Percentiles rank a stretch among this genome's conserved stretches.
phyloP scores from a whole-genome alignment of 768 basidiomycete species.

The Lactifluus subvellereus region DNA sequence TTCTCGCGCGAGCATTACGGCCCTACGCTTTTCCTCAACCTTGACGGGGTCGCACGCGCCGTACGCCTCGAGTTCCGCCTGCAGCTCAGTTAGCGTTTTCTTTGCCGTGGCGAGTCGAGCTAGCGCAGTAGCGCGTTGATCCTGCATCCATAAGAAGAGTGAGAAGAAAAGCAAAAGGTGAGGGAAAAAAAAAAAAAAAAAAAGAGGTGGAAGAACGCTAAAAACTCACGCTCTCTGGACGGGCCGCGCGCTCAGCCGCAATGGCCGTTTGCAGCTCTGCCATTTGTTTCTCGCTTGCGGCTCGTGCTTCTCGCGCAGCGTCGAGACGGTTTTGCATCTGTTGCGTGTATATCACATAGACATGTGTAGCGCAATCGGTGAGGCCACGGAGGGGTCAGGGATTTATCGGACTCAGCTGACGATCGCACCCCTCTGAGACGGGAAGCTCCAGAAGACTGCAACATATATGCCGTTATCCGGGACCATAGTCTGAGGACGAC shows the following conservation, averaged over 20 bases:
- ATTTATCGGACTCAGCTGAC: constrained; percentile 39
- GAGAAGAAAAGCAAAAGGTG: not conserved
- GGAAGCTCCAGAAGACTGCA: constrained; percentile 93
- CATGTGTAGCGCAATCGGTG: too few species aligned
- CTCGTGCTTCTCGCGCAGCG: constrained; percentile 43
- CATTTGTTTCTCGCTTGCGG: constrained; percentile 41
- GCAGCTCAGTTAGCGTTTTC: constrained; percentile 45
- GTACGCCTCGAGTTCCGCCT: constrained; percentile 68
- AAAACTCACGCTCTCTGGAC: constrained; percentile 51
- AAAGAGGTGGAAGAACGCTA: not conserved
- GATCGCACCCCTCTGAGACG: constrained; percentile 76
- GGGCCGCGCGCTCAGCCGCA: constrained; percentile 44
- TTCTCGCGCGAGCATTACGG: constrained; percentile 71
- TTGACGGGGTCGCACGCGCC: constrained; percentile 81
- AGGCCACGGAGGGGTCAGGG: not conserved
- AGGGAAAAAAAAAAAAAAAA: not conserved
- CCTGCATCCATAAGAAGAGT: constrained; percentile 36
- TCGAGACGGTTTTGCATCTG: constrained; percentile 56
- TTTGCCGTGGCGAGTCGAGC: constrained; percentile 43
- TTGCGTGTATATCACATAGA: not conserved
- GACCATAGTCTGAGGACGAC: constrained; percentile 10
- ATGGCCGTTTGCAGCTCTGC: constrained; percentile 44
- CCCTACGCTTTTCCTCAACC: constrained; percentile 71
- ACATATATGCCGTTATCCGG: constrained; percentile 23
- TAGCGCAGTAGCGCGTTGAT: constrained; percentile 48